Evolutionary conservation across 2,329 filamentous ascomycete genomes (phyloP).

Genomic region (Trichophyton mentagrophytes): DNA sequence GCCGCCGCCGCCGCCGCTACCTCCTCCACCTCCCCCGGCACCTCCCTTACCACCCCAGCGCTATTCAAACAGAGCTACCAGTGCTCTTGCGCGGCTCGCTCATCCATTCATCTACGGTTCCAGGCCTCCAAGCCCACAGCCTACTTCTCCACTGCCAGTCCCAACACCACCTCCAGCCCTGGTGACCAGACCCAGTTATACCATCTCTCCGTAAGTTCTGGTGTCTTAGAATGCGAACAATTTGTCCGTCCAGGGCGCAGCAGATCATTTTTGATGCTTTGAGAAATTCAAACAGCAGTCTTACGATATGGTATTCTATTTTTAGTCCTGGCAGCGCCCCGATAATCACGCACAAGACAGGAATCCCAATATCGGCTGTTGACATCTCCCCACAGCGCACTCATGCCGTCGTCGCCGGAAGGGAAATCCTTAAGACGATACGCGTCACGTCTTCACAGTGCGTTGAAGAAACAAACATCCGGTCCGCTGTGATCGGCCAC

Average conservation of each 20-base stretch:
- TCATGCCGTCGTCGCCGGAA: slow-evolving; percentile 52
- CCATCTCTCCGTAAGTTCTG: slow-evolving; percentile 26
- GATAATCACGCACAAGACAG: slow-evolving; percentile 50
- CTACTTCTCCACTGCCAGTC: slow-evolving; percentile 23
- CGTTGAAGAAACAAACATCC: slow-evolving; percentile 51
- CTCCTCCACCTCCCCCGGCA: slow-evolving; percentile 20
- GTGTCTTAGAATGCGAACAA: neutral
- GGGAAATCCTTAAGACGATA: slow-evolving; percentile 54
- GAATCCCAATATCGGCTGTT: slow-evolving; percentile 49
- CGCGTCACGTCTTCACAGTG: slow-evolving; percentile 45
- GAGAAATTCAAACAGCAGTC: neutral
- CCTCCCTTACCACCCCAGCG: slow-evolving; percentile 26
- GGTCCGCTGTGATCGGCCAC: slow-evolving; percentile 47
- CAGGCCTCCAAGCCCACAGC: slow-evolving; percentile 41
- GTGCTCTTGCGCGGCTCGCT: slow-evolving; percentile 39
- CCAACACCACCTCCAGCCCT: neutral
- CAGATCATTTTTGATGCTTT: neutral
- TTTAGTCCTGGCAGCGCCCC: slow-evolving; percentile 38
- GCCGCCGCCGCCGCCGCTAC: slow-evolving; percentile 4
- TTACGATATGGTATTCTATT: neutral
- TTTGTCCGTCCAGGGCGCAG: neutral
- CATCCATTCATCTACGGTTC: slow-evolving; percentile 44
- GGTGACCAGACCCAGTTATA: slow-evolving; percentile 18
- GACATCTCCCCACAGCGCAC: slow-evolving; percentile 51
- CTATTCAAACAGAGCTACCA: slow-evolving; percentile 35